Evolutionary conservation across 352 stramenopile species (phyloP), one percentile per base, ranked within the genome.

Genomic region (Saprolegnia diclina): DNA sequence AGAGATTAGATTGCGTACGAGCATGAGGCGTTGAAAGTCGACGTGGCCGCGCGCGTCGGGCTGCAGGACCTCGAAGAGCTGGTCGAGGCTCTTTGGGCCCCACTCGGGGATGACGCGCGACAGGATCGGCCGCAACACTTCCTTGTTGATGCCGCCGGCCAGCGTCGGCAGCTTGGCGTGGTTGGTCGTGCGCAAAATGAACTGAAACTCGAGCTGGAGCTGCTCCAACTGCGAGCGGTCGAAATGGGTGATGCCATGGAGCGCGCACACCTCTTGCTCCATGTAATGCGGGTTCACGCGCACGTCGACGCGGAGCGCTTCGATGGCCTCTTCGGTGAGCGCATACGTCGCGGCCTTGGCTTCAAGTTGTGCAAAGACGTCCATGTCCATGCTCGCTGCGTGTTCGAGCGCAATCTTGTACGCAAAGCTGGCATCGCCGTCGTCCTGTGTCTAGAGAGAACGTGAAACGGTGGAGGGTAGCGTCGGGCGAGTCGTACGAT

Each of bases 161-260:
- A 59, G 52, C 13, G 24, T 59, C 24, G 52, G 80, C 7, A 87
- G 62, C 19, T 80, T 84, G 13, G 71, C 77, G 19, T 76, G 72
- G 35, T 76, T 66, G 42, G 73, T 81, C 0, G 65, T 74, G 56
- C 85, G 87, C 2, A 73, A 62, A 71, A 85, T 74, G 53, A 88
- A 91, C 55, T 80, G 79, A 63, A 89, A 91, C 65, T 91, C 83
- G 32, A 85, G 77, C 9, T 89, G 80, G 16, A 91, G 67, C 24
- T 72, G 71, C 44, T 78, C 72, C 56, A 91, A 73, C 66, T 91
- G 80, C n/a, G 71, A 68, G 5, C 70, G 72, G 22, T 74, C 78
- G 50, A 91, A 91, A 56, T 82, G 76, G 0, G 81, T 86, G 9
- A 74, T 73, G 24, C 79, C 76, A 11, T 77, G 59, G 44, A 91